Evolutionary conservation across 2,329 filamentous ascomycete species (phyloP).

Genomic region (Endoconidiophora polonica): DNA sequence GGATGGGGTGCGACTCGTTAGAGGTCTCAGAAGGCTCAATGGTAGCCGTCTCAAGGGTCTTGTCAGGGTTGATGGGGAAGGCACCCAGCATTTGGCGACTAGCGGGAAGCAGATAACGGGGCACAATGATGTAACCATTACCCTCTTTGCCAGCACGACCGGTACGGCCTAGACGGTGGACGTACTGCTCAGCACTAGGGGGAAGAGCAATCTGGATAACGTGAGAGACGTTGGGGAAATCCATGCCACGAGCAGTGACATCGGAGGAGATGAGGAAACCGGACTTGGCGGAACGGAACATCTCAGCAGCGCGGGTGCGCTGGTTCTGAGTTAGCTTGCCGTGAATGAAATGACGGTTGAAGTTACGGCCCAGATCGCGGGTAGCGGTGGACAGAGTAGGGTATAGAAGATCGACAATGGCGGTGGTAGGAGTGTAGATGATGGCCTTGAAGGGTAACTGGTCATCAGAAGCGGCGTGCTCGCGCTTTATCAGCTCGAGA

Average conservation of each 20-base stretch:
- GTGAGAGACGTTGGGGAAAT: conserved; percentile 66
- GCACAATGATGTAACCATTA: conserved; percentile 51
- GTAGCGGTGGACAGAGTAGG: conserved; percentile 33
- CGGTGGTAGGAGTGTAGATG: conserved; percentile 71
- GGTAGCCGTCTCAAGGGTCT: conserved; percentile 31
- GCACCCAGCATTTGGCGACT: conserved; percentile 35
- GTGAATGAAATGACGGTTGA: conserved; percentile 50
- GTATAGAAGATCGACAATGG: conserved; percentile 37
- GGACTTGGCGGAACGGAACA: conserved; percentile 47
- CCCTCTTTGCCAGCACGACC: conserved; percentile 59
- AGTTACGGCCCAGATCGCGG: conserved; percentile 25
- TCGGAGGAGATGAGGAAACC: conserved; percentile 63
- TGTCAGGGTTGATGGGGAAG: conserved; percentile 43
- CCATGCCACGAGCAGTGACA: conserved; percentile 68
- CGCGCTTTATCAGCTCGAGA: conserved; percentile 55
- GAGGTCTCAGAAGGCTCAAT: conserved; percentile 6
- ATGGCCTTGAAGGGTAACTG: conserved; percentile 79
- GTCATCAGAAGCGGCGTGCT: conserved; percentile 28
- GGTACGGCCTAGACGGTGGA: conserved; percentile 63
- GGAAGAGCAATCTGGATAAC: conserved; percentile 58
- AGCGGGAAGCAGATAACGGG: conserved; percentile 32
- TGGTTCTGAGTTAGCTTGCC: conserved; percentile 53
- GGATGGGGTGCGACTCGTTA: conserved; percentile 17
- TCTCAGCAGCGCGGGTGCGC: conserved; percentile 54
- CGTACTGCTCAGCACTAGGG: conserved; percentile 50